Evolutionary conservation across 2,329 filamentous ascomycete species (phyloP), one percentile per base, ranked within the genome.

Genomic region (Rutstroemia sp.): DNA sequence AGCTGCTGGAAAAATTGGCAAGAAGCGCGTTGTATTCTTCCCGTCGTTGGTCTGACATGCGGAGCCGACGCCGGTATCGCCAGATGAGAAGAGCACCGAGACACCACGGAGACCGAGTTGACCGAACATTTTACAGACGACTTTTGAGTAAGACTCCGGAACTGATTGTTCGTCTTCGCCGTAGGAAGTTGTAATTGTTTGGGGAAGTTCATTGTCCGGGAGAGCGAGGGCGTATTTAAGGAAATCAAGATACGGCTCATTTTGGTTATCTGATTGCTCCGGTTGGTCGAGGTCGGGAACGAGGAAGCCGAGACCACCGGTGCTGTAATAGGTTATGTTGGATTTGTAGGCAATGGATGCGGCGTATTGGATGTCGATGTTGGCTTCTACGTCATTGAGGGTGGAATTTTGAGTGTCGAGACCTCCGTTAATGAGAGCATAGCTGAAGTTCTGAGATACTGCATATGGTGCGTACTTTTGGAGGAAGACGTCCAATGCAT

Each of bases 121-220:
- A 19, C 78, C 82, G 61, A 86, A 82, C 60, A 82, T 73, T 58
- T 79, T 75, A 72, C 85, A 88, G 2, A 84, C 81, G 47, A 76
- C 76, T 48, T 74, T 72, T 12, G 83, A 81, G 64, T 87, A 88
- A 6, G 77, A 76, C 10, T 72, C 65, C 0, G 85, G 84, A 0
- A 88, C 75, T 2, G 78, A 78, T 65, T 87, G 82, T 69, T 88
- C 85, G 57, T 83, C 77, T 57, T 88, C 84, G 44, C 81, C 84
- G 66, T 88, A 88, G 0, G 82, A 86, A 12, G 80, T 84, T 51
- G 77, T 80, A 65, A 88, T 77, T 9, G 83, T 79, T 48, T 82
- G 77, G 0, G 85, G 84, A 0, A 88, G 71, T 58, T 69, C 59
- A 9, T 71, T 58, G 58, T 79, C 70, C 21, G 68, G 64, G 57